Evolutionary conservation across 139 green algal species (phyloP).

Genomic region (Coccomyxa sp.): DNA sequence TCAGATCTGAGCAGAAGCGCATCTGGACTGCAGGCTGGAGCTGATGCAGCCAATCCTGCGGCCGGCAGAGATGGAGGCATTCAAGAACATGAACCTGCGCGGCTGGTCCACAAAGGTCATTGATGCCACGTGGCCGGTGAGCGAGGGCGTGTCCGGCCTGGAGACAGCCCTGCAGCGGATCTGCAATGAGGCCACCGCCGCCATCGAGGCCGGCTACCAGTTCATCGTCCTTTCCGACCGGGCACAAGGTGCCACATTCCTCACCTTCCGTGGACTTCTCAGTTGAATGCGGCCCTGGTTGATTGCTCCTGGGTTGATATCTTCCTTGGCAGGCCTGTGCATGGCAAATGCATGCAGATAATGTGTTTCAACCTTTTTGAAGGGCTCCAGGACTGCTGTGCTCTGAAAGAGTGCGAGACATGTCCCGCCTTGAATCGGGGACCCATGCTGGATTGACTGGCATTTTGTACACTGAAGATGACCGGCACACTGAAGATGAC

Average conservation of each 20-base stretch:
- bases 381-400: too few species aligned
- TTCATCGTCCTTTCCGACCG: conserved; percentile 80
- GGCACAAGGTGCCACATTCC: background rate
- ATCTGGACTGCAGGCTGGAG: conserved; percentile 49
- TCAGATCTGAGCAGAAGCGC: too few species aligned
- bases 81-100: conserved; percentile 63
- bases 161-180: conserved; percentile 68
- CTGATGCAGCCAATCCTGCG: conserved; percentile 75
- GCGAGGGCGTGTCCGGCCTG: conserved; percentile 69
- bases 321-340: too few species aligned
- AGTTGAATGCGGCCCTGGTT: background rate
- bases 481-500: too few species aligned
- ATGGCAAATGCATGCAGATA: too few species aligned
- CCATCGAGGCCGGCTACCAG: conserved; percentile 71
- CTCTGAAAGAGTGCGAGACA: too few species aligned
- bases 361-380: too few species aligned
- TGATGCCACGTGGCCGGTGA: conserved; percentile 78
- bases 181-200: conserved; percentile 59
- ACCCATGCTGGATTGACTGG: too few species aligned
- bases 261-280: background rate
- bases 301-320: too few species aligned
- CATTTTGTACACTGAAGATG: too few species aligned
- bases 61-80: conserved; percentile 74
- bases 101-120: conserved; percentile 74
- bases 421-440: too few species aligned